Base-by-base conservation (phyloP, 768 basidiomycete genomes). In the Pisolithus microcarpus region DNA sequence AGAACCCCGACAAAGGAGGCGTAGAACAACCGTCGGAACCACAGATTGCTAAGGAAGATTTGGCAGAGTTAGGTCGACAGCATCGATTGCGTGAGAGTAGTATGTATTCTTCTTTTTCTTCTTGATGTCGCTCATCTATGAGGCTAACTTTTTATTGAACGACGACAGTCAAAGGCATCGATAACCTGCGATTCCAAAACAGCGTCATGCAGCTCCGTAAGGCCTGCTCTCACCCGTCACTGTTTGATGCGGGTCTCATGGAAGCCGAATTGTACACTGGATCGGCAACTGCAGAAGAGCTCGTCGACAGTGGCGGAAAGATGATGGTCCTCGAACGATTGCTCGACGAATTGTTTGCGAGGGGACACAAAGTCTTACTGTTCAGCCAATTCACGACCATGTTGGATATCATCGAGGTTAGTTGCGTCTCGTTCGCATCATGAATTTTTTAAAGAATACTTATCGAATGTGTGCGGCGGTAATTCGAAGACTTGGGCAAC, bases 141-240 rank as follows among this genome's bases (percentile, higher is more conserved):
- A 46, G 19, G 37, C 38, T 53, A 37, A 63, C n/a, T n/a, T 23
- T 5, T 24, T 15, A 3, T n/a, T 24, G 54, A 50, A 36, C 19
- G 37, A 15, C 4, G 18, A 16, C 53, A 93, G 92, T 81, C 51
- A 88, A 84, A 63, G 79, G 86, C 45, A 82, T 95, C 37, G 93
- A 93, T 67, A 93, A 91, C 63, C 86, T 93, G 87, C 84, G 82
- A 48, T 76, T 99, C 15, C 92, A 97, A 65, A 99, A 98, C 61
- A 79, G 83, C 10, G 84, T 97, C 51, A 98, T 99, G 95, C 95
- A 98, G 65, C 76, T 97, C 4, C 88, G 95, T 49, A 97, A 98
- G 75, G 89, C 93, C 2, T 91, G 91, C 71, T 92, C 87, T 11
- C 92, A 97, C 67, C 93, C 94, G 0, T 88, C 88, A 73, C 69